Base-by-base conservation (phyloP, 2,329 filamentous ascomycete genomes). In the Fusarium nygamai region DNA sequence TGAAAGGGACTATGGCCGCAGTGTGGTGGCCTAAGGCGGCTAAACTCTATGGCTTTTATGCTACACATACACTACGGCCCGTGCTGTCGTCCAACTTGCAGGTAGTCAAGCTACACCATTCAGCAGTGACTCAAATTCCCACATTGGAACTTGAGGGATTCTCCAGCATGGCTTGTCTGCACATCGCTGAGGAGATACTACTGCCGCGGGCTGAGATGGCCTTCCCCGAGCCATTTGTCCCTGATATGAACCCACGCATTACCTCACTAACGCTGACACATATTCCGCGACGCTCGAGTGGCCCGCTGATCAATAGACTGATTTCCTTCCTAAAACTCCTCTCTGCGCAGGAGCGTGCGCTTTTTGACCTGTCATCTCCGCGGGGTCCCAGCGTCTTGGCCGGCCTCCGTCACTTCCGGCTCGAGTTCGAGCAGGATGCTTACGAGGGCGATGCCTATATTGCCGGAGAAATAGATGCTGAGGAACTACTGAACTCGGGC, bases 231-330 rank as follows among this genome's bases (percentile, higher is more conserved):
- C 77, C 82, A 20, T 88, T 89, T 61, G 77, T 84, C 8, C 90
- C 90, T 1, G 86, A 90, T 56, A 86, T 87, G 81, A 92, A 91
- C 67, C 86, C 89, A 2, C 85, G 89, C 8, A 78, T 92, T 29
- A 80, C 78, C 17, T 87, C 85, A 2, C 75, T 92, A 31, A 88
- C 87, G 8, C 80, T 92, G 29, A 89, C 88, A 0, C 81, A 84
- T 34, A 83, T 92, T 7, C 90, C 90, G 1, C 84, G 88, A 13
- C 84, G 85, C 31, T 90, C 89, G 2, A 83, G 80, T 9, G 89
- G 89, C 1, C 84, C 84, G 10, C 67, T 91, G 20, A 84, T 88
- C 38, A 75, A 82, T n/a, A 83, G 80, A n/a, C 78, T 92, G 9
- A 78, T 83, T 3, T 63, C 72, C 0, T 89, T 92, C 51, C 71